These are phyloP conservation scores for Gossypium davidsonii DNA, from an alignment of 441 rosid genomes.

Conservation along the genomic window DNA sequence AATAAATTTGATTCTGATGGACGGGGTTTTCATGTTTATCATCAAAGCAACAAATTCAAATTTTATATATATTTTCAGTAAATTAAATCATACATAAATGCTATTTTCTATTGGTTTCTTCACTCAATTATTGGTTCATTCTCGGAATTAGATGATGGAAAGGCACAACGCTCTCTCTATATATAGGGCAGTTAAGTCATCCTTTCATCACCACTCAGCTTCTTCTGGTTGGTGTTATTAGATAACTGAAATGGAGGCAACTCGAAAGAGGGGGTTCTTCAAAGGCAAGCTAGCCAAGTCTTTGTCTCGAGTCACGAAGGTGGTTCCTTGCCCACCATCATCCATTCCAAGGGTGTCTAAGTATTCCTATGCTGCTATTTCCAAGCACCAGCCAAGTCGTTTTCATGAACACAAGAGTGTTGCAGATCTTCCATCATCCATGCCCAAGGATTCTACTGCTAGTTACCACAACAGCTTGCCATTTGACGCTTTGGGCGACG, in stretches of 20 bases:
- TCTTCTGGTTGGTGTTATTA: not conserved
- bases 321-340: conserved; percentile 11
- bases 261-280: conserved; percentile 22
- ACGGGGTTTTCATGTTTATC: conserved; percentile 13
- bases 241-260: conserved; percentile 22
- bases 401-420: not conserved
- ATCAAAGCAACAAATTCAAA: not conserved
- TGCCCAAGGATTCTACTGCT: not conserved
- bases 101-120: no score
- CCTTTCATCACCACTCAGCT: not conserved
- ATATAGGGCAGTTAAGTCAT: not conserved
- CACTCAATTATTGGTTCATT: no score
- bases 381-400: not conserved
- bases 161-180: not conserved
- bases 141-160: not conserved
- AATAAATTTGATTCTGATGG: not conserved
- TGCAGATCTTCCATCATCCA: not conserved
- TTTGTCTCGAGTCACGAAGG: conserved; percentile 16
- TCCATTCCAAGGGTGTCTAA: not conserved
- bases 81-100: no score
- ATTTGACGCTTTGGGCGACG: conserved; percentile 14
- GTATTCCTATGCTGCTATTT: not conserved
- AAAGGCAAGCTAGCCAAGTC: conserved; percentile 29
- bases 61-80: not conserved
- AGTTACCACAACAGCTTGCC: not conserved